Evolutionary conservation across 129 eudicot genomes (phyloP), one percentile per base, ranked within the genome.

Genomic region (Oenanthe sinensis): DNA sequence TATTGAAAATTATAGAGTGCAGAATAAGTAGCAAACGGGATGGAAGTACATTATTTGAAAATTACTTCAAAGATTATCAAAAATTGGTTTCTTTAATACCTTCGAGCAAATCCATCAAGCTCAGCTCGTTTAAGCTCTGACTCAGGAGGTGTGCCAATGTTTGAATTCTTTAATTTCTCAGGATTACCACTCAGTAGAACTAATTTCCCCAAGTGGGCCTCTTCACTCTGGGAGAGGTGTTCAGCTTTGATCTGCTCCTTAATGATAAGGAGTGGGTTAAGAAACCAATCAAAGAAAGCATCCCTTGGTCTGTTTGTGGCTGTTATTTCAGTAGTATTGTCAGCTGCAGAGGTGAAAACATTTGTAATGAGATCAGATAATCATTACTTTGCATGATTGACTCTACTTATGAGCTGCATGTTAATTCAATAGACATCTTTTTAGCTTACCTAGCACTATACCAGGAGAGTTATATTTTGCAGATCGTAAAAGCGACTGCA

Each of bases 191-290:
- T 85, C 45, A 88, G 79, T 65, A 93, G 37, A 30, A 93, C 97
- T 58, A 93, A 80, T 81, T 85, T 89, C 22, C 91, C 96, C 75
- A 93, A 84, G 79, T 93, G 89, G 28, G 84, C 91, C 68, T 91
- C 98, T 80, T 91, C 97, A 8, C 55, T 80, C 48, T 87, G 88
- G 6, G 91, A 79, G 74, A 93, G 86, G 49, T 93, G 85, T 65
- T 88, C 87, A 67, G 97, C 96, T 88, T 74, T 89, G 33, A 93
- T 89, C 71, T 93, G 98, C 71, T 93, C 98, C 82, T 91, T 93
- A 15, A 93, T 91, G 79, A 93, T 86, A 89, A 93, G 81, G 24
- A 93, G 91, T 6, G 98, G 98, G 78, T 87, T 93, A 70, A 93
- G 79, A 82, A 93, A 93, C 98, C 97, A 91, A 43, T 93, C 98